phyloP scores from a whole-genome alignment of 129 eudicot genomes.

The Tagetes erecta region DNA sequence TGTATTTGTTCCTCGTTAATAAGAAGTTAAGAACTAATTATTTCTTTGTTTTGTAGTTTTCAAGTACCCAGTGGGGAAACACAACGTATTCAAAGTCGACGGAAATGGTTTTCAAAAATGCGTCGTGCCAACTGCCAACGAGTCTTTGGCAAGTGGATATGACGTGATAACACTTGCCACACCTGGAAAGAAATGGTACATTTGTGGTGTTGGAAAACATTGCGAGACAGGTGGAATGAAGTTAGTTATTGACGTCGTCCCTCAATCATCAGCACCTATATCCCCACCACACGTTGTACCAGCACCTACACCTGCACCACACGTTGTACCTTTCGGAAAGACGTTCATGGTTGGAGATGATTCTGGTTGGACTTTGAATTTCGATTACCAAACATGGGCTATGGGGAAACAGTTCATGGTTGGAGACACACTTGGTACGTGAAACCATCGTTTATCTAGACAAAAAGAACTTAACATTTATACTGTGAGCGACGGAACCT shows the following conservation, averaged over 20 bases:
- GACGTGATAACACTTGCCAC: constrained; percentile 31
- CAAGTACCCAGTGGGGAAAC: constrained; percentile 24
- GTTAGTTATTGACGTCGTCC: constrained; percentile 29
- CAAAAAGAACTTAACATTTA: neutral
- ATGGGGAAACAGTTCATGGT: constrained; percentile 30
- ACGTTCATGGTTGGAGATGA: constrained; percentile 4
- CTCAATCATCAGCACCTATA: constrained; percentile 10
- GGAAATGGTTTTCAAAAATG: constrained; percentile 24
- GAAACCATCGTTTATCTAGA: neutral
- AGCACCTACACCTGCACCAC: neutral
- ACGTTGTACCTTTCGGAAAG: neutral
- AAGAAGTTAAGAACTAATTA: neutral
- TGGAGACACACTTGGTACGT: constrained; percentile 32
- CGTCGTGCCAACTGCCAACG: constrained; percentile 16
- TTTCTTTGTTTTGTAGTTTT: constrained; percentile 19
- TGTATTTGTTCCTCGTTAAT: neutral
- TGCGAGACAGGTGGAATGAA: constrained; percentile 30
- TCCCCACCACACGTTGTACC: neutral
- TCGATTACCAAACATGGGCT: constrained; percentile 39
- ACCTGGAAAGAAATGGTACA: constrained; percentile 44
- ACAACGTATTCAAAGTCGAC: constrained; percentile 31
- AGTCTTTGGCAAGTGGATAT: constrained; percentile 38
- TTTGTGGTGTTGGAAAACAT: constrained; percentile 45
- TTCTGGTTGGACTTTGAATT: constrained; percentile 7
- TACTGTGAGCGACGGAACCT: neutral